These are phyloP conservation scores for Pezicula rhizophila DNA, from an alignment of 2,329 filamentous ascomycete genomes.

Conservation along the genomic window DNA sequence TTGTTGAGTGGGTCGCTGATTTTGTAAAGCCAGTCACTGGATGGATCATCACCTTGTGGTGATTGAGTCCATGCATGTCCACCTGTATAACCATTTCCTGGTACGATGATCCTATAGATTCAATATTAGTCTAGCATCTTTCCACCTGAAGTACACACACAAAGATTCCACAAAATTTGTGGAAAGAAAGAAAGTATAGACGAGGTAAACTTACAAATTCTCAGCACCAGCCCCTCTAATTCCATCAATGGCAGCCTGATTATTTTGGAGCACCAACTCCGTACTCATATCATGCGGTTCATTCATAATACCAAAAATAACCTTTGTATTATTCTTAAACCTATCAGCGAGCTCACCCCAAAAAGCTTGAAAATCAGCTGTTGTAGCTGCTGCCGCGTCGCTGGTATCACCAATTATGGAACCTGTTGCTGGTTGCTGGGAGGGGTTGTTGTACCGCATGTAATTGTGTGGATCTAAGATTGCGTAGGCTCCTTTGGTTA, in stretches of 20 bases:
- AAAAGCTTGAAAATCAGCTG: conserved; percentile 40
- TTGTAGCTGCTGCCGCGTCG: conserved; percentile 39
- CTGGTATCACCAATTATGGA: conserved; percentile 42
- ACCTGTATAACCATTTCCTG: conserved; percentile 43
- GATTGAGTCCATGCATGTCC: conserved; percentile 40
- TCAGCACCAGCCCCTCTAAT: conserved; percentile 38
- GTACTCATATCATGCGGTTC: conserved; percentile 44
- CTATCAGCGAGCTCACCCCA: conserved; percentile 42
- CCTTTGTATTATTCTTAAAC: conserved; percentile 39
- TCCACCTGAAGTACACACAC: neutral
- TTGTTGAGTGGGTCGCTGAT: conserved; percentile 42
- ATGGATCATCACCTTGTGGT: conserved; percentile 29
- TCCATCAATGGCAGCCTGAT: conserved; percentile 40
- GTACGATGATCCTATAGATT: conserved; percentile 33
- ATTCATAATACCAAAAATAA: conserved; percentile 45
- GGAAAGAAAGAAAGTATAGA: neutral
- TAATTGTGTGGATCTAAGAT: conserved; percentile 48
- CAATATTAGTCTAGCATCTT: neutral
- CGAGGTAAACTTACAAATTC: conserved; percentile 29
- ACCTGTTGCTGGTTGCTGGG: conserved; percentile 39
- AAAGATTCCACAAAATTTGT: too few relatives aligned
- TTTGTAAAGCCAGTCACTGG: conserved; percentile 33
- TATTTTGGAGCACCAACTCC: conserved; percentile 37
- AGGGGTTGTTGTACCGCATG: conserved; percentile 48
- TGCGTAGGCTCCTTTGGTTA: conserved; percentile 37